Base-by-base conservation (phyloP, 2,329 filamentous ascomycete species). In the Epichloe sp. region DNA sequence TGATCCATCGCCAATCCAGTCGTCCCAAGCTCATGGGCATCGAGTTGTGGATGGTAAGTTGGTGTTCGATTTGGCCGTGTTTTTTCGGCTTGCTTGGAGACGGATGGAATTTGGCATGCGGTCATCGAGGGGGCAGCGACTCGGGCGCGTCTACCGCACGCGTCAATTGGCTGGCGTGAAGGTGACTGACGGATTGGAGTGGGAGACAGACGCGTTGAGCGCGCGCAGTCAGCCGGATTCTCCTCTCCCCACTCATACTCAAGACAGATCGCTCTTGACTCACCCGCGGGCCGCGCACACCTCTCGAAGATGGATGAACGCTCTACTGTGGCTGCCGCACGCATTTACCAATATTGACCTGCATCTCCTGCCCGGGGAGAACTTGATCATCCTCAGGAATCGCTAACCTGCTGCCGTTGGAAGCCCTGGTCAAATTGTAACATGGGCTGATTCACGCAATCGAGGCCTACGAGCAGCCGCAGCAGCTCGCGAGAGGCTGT, bases 1-100 rank as follows among this genome's bases (percentile, higher is more conserved):
- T 54, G 49, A 44, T 64, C 58, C 64, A 67, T 66, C 23, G n/a
- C 48, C 49, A 35, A 40, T 36, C 37, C 23, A 36, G 8, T 26
- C 5, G 8, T 26, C 5, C 31, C 34, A 37, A 37, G 34, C 47
- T 43, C 17, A 17, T 7, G 21, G 14, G 26, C 12, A 15, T 14
- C 40, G 37, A 17, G 10, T 40, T 40, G 37, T 49, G 21, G 15
- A n/a, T 23, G 31, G 8, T 11, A 4, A 31, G 31, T 49, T 2
- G 36, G 35, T 31, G 26, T 10, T 34, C 15, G 45, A 17, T 48
- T 21, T 23, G 23, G 21, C 43, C 21, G 23, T 38, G 7, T 43
- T 44, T 26, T 26, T 19, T n/a, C 1, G 23, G 10, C 35, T n/a
- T 40, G 15, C n/a, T 37, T 40, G 21, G 8, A 10, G 21, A 43